Percentiles rank a stretch among this genome's conserved stretches.
These are phyloP conservation scores for Nakaseomyces delphensis DNA, from an alignment of 1,139 yeast genomes.

Conservation along the genomic window DNA sequence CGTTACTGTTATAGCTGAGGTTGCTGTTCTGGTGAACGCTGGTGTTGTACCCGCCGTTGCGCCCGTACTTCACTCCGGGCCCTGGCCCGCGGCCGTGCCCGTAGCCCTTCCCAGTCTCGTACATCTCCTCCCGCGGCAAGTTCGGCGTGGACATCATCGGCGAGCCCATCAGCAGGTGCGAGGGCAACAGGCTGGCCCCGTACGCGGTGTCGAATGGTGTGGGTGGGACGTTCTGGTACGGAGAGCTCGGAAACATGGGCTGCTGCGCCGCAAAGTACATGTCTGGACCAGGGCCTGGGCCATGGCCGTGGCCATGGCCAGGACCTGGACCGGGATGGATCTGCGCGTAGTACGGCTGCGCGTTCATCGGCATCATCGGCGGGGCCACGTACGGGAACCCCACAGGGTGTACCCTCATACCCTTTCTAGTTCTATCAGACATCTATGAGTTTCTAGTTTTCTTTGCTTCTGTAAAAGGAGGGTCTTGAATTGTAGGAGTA, in stretches of 20 bases:
- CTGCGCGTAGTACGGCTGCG: constrained; percentile 3
- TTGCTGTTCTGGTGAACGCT: constrained; percentile 1
- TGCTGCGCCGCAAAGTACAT: constrained; percentile 10
- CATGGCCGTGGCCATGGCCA: no score
- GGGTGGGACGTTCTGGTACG: constrained; percentile 32
- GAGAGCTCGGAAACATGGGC: constrained; percentile 14
- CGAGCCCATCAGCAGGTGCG: constrained; percentile 57
- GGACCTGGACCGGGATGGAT: constrained; percentile 2
- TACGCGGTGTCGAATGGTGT: constrained; percentile 48
- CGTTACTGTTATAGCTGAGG: background rate
- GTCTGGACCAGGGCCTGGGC: constrained; percentile 3
- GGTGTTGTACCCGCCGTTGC: background rate
- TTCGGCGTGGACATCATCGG: constrained; percentile 50
- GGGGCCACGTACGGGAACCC: background rate
- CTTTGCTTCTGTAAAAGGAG: no score
- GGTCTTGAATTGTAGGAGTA: no score
- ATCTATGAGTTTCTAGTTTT: background rate
- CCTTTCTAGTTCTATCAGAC: constrained; percentile 2
- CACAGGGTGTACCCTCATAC: background rate
- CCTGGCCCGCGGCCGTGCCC: background rate
- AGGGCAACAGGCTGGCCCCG: constrained; percentile 60
- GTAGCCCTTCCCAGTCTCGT: background rate
- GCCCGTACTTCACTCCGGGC: background rate
- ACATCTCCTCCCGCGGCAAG: constrained; percentile 14
- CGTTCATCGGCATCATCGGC: constrained; percentile 3